Evolutionary conservation across 176 grass and related monocot species (phyloP).

Genomic region (Raddia distichophylla): DNA sequence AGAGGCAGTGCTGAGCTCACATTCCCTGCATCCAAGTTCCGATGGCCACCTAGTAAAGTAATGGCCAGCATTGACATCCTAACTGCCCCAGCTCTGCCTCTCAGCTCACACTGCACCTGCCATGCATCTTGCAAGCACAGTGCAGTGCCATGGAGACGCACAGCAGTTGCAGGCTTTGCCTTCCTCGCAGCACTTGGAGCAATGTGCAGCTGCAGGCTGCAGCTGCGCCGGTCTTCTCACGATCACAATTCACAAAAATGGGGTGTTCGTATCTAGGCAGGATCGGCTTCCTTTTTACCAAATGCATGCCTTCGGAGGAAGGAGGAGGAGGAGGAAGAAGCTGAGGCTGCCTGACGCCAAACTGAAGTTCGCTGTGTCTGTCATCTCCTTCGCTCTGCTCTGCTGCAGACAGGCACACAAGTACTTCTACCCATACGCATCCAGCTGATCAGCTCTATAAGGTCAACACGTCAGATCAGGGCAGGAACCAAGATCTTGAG

Average conservation of each 20-base stretch:
- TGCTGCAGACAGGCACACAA: neutral
- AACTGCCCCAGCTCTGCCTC: neutral
- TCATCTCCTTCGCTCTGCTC: neutral
- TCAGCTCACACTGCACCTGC: too few relatives aligned
- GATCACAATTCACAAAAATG: neutral
- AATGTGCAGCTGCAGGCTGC: neutral
- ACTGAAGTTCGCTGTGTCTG: constrained; percentile 18
- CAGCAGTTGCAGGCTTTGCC: too few relatives aligned
- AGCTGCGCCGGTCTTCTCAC: neutral
- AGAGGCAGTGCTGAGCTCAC: neutral
- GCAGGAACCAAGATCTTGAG: constrained; percentile 17
- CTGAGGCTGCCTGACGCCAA: neutral
- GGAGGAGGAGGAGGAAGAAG: too few relatives aligned
- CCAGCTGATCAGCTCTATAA: too few relatives aligned
- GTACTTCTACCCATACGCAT: too few relatives aligned
- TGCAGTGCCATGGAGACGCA: neutral
- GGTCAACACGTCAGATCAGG: constrained; percentile 36
- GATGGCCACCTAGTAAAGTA: too few relatives aligned
- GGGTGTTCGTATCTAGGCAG: neutral
- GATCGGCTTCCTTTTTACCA: neutral
- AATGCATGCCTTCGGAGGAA: constrained; percentile 28
- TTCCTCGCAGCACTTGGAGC: too few relatives aligned
- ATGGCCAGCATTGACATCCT: too few relatives aligned
- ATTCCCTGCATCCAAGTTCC: neutral
- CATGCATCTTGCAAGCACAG: neutral